A percentile compares a stretch with the other conserved stretches of the same genome.
phyloP scores from a whole-genome alignment of 2,329 filamentous ascomycete species.

The Xylaria sp. region DNA sequence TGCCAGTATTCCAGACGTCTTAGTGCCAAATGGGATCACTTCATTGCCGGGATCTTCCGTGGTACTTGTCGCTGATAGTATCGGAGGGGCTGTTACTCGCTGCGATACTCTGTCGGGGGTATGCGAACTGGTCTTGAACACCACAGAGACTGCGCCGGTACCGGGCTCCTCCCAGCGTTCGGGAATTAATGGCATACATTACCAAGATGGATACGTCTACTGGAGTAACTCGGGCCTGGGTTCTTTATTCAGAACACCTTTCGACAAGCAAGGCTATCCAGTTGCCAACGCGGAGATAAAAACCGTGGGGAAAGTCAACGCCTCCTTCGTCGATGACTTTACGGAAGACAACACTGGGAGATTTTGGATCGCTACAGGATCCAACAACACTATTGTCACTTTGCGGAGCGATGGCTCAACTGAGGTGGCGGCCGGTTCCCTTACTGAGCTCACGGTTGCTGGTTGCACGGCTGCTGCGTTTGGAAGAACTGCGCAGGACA shows the following conservation, averaged over 20 bases:
- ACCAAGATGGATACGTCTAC: conserved; percentile 36
- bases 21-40: conserved; percentile 37
- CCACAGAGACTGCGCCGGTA: conserved; percentile 34
- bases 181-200: conserved; percentile 40
- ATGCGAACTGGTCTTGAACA: conserved; percentile 29
- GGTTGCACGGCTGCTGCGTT: conserved; percentile 32
- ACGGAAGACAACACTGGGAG: conserved; percentile 27
- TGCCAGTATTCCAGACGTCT: conserved; percentile 26
- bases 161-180: conserved; percentile 13
- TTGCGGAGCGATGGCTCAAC: conserved; percentile 18
- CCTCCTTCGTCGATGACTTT: conserved; percentile 37
- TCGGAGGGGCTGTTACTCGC: conserved; percentile 35
- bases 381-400: conserved; percentile 30
- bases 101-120: conserved; percentile 33
- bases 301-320: conserved; percentile 26
- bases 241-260: conserved; percentile 28
- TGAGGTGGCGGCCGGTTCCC: conserved; percentile 27
- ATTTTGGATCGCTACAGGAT: conserved; percentile 32
- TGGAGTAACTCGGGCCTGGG: conserved; percentile 36
- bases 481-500: conserved; percentile 28
- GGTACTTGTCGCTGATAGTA: conserved; percentile 39
- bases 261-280: conserved; percentile 25
- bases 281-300: conserved; percentile 24
- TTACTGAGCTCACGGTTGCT: conserved; percentile 26
- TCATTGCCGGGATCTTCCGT: conserved; percentile 27